Conservation (phyloP, 371 early-diverging fungal species). For the Mortierella sp. region DNA sequence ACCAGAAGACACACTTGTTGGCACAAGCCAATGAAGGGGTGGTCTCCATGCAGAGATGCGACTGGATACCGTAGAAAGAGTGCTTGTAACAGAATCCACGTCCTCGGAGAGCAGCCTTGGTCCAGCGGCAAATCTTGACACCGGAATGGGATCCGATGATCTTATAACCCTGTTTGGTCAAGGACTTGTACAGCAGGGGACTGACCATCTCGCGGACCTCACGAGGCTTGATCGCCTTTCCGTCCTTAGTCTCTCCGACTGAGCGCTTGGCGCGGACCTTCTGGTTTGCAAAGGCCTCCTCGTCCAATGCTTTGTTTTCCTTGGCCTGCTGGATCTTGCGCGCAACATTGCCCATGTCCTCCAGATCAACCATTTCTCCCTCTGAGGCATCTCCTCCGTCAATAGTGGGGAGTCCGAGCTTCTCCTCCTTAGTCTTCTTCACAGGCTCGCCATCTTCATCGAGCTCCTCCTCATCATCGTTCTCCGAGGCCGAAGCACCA, state of each 20-base stretch:
- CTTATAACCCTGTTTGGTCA: conserved; percentile 87
- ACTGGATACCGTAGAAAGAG: conserved; percentile 78
- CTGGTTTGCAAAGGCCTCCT: conserved; percentile 64
- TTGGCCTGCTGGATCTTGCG: conserved; percentile 71
- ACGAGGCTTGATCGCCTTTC: conserved; percentile 54
- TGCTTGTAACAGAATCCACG: conserved; percentile 89
- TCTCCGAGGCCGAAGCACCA: conserved; percentile 62
- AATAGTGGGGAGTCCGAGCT: conserved; percentile 52
- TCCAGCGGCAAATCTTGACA: conserved; percentile 90
- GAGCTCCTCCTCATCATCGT: conserved; percentile 62
- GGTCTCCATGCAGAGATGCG: conserved; percentile 79
- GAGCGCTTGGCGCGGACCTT: conserved; percentile 66
- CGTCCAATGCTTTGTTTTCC: conserved; percentile 68
- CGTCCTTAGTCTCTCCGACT: conserved; percentile 58
- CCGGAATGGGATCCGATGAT: conserved; percentile 85
- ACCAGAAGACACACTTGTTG: conserved; percentile 86
- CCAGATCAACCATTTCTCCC: conserved; percentile 81
- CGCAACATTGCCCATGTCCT: conserved; percentile 81
- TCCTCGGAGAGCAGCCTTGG: conserved; percentile 82
- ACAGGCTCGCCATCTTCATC: conserved; percentile 52
- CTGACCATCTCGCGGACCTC: conserved; percentile 83
- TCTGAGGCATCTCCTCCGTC: conserved; percentile 61
- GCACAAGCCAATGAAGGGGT: conserved; percentile 85
- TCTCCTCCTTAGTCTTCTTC: conserved; percentile 55
- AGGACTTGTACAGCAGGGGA: conserved; percentile 77